phyloP scores from a whole-genome alignment of 2,329 filamentous ascomycete species.

The Scedosporium apiospermum region DNA sequence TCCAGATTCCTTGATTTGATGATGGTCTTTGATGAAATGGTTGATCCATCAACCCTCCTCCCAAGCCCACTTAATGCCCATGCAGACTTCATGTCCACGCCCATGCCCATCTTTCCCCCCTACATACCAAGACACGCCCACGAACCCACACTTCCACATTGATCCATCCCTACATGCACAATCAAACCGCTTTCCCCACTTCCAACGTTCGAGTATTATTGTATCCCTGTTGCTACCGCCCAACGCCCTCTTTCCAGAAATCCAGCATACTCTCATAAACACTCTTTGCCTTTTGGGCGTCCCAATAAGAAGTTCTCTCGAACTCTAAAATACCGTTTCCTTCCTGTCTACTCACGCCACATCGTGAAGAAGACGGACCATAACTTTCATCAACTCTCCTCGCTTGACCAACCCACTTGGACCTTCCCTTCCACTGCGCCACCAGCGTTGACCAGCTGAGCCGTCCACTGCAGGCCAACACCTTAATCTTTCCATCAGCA shows the following conservation, averaged over 20 bases:
- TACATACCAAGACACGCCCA: conserved; percentile 8
- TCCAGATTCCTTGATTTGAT: no score
- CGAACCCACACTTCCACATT: conserved; percentile 13
- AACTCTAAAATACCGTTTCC: neutral
- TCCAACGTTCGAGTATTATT: neutral
- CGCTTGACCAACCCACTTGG: neutral
- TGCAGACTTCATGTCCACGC: conserved; percentile 8
- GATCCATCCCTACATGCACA: conserved; percentile 2
- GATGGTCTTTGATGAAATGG: no score
- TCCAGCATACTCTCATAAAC: conserved; percentile 6
- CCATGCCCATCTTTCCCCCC: neutral
- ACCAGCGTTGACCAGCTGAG: no score
- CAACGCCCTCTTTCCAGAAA: conserved; percentile 6
- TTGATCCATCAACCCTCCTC: neutral
- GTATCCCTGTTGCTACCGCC: conserved; percentile 5
- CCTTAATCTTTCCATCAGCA: neutral
- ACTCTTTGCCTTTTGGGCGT: neutral
- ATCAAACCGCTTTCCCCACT: conserved; percentile 7
- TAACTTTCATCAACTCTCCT: neutral
- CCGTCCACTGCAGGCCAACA: no score
- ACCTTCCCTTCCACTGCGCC: no score
- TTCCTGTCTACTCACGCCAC: neutral
- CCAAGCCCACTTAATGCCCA: neutral
- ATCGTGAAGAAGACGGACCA: neutral
- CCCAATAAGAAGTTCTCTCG: neutral